Evolutionary conservation across 148 eudicot species (phyloP).

Genomic region (Chenopodium suecicum): DNA sequence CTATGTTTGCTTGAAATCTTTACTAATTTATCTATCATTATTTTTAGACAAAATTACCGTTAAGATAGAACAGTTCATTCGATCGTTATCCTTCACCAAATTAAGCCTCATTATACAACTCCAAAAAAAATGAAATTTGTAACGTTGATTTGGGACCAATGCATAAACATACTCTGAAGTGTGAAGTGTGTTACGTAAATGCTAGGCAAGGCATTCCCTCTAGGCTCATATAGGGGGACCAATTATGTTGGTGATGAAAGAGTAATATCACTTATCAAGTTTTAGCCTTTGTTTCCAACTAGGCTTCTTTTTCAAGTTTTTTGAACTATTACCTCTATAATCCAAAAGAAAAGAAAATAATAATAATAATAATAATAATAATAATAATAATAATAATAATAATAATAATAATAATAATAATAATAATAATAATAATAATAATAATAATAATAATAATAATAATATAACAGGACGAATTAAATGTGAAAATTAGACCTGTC

Average conservation of each 20-base stretch:
- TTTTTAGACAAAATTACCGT: no score
- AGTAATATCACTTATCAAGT: neutral
- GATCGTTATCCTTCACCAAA: neutral
- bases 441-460: no score
- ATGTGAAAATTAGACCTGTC: no score
- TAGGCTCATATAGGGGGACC: neutral
- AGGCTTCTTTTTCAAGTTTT: neutral
- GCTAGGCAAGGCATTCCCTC: neutral
- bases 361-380: no score
- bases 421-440: no score
- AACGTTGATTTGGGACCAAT: neutral
- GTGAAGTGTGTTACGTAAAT: neutral
- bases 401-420: no score
- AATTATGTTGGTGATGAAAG: neutral
- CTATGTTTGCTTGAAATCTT: no score
- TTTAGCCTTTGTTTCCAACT: neutral
- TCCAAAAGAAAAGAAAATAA: no score
- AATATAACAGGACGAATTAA: no score
- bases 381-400: no score
- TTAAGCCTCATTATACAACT: neutral
- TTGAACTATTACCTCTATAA: neutral
- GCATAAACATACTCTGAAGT: neutral
- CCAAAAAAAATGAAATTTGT: neutral
- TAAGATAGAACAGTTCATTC: no score
- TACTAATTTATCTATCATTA: no score